Percentiles rank a stretch among this genome's conserved stretches.
Conservation (phyloP, 2,329 filamentous ascomycete genomes). For the Colletotrichum chrysophilum region DNA sequence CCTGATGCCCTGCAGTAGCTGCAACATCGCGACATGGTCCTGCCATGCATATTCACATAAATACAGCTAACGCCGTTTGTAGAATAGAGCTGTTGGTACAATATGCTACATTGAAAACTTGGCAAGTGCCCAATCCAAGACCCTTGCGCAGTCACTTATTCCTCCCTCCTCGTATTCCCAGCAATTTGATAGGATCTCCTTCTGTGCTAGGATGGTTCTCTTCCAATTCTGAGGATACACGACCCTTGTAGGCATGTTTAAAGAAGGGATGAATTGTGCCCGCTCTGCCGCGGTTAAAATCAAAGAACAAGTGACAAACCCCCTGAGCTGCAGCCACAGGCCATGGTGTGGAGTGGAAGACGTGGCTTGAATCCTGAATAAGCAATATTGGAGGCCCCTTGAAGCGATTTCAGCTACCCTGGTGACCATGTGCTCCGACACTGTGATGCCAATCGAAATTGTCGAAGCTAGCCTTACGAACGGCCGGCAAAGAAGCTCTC, state of each 20-base stretch:
- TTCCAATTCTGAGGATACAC: conserved; percentile 10
- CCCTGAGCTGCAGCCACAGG: conserved; percentile 12
- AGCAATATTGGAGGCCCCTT: conserved; percentile 7
- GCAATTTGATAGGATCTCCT: conserved; percentile 7
- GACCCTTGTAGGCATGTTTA: conserved; percentile 11
- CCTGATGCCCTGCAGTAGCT: not conserved
- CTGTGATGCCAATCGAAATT: conserved; percentile 3
- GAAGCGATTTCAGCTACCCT: conserved; percentile 4
- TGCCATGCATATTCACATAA: not conserved
- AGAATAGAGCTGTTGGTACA: not conserved
- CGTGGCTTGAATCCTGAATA: conserved; percentile 11
- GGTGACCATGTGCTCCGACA: not conserved
- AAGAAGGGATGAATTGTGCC: conserved; percentile 5
- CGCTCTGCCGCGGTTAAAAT: conserved; percentile 10
- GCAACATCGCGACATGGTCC: not conserved
- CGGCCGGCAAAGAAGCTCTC: conserved; percentile 7
- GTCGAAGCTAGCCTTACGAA: conserved; percentile 17
- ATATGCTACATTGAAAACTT: not conserved
- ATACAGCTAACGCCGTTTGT: not conserved
- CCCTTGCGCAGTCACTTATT: conserved; percentile 14
- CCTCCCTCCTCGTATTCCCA: conserved; percentile 18
- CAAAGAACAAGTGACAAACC: conserved; percentile 16
- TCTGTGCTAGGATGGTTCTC: conserved; percentile 1
- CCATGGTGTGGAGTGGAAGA: not conserved
- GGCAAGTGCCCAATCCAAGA: conserved; percentile 16